Base-by-base conservation (phyloP, 169 alveolate species). In the Plasmodium vivax region DNA sequence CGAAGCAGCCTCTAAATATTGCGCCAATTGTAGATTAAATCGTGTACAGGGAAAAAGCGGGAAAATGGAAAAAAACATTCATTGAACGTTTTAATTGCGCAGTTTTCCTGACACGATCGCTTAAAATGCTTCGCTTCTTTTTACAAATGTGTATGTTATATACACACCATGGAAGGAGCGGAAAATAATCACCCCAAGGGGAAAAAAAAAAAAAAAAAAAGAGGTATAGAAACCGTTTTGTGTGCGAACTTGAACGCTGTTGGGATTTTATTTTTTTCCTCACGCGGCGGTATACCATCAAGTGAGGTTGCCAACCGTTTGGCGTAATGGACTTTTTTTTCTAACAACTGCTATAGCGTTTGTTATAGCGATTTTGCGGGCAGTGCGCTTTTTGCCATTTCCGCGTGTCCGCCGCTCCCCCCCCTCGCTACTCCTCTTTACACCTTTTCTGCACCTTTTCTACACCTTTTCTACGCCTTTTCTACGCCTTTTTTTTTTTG, bases 181-280 rank as follows among this genome's bases (percentile, higher is more conserved):
- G 74, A 58, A 58, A 58, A 58, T 58, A 58, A 58, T 58, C 23
- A 58, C n/a, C 74, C 32, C 32, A 27, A 14, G 58, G 16, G 71
- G 32, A 14, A 41, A 23, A 23, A 23, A 23, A 23, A 23, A 23
- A 23, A 84, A 71, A 54, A 72, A 36, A 77, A 74, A 77, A 75
- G 47, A 51, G 36, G 68, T 85, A 19, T 85, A 74, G 93, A 85
- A 85, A 62, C 75, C 27, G 54, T 72, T 19, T 45, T 62, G 93
- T 85, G 93, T 85, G 93, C 79, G 85, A 85, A 84, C 83, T 71
- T 84, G 38, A 30, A 19, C 34, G 41, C 51, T 72, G 72, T 82
- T 77, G 34, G 30, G 56, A 19, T 58, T 58, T 16, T 58, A 3
- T 58, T 58, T n/a, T n/a, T 58, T 58, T 16, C 32, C 12, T 58